Evolutionary conservation across 2,329 filamentous ascomycete species (phyloP).

Genomic region (Niveomyces coronatus): DNA sequence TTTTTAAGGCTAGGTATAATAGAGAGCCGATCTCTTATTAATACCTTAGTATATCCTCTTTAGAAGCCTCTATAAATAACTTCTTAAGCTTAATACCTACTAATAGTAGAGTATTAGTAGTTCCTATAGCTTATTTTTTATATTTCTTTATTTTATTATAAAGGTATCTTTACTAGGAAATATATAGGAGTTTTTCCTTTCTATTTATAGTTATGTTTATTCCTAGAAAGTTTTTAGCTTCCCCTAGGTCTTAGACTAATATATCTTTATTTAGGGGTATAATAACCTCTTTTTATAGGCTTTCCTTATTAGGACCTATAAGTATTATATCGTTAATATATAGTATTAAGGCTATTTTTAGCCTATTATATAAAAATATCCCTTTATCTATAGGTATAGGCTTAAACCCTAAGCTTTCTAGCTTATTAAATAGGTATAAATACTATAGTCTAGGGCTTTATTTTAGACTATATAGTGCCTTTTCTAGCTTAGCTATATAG

Average conservation of each 20-base stretch:
- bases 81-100: constrained; percentile 1
- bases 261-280: background rate
- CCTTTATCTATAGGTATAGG: too few species aligned
- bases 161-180: constrained; percentile 1
- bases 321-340: too few species aligned
- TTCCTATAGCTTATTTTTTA: constrained; percentile 6
- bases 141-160: background rate
- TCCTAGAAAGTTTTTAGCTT: background rate
- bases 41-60: constrained; percentile 2
- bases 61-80: background rate
- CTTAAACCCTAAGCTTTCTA: too few species aligned
- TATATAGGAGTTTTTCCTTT: background rate
- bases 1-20: constrained; percentile 4
- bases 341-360: too few species aligned
- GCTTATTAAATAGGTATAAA: too few species aligned
- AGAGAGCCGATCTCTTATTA: constrained; percentile 5
- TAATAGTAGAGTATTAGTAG: background rate
- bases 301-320: too few species aligned
- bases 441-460: too few species aligned
- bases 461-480: too few species aligned
- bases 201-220: constrained; percentile 2
- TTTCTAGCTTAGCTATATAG: too few species aligned
- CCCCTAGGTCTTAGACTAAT: background rate
- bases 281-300: too few species aligned
- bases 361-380: too few species aligned